These are phyloP conservation scores for Massariosphaeria phaeospora DNA, from an alignment of 495 filamentous ascomycete species.

Conservation along the genomic window DNA sequence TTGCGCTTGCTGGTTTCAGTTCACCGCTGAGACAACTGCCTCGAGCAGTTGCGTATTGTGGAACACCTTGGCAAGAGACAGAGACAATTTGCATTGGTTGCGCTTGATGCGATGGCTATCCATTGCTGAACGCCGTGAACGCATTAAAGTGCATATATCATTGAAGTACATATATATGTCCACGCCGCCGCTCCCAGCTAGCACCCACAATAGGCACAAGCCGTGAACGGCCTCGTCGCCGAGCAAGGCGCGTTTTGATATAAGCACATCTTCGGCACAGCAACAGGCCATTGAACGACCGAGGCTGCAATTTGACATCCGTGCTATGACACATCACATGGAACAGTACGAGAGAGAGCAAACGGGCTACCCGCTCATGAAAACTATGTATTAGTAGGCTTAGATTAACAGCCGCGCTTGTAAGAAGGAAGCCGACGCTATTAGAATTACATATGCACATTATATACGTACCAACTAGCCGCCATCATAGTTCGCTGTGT, in stretches of 20 bases:
- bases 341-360: neutral
- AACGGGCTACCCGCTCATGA: neutral
- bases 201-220: conserved; percentile 4
- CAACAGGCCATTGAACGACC: conserved; percentile 73
- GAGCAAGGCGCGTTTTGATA: conserved; percentile 42
- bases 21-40: no score
- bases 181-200: conserved; percentile 16
- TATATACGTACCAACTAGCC: neutral
- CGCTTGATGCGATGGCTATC: no score
- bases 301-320: conserved; percentile 99
- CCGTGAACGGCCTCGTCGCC: conserved; percentile 34
- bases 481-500: conserved; percentile 16
- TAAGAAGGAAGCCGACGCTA: conserved; percentile 3
- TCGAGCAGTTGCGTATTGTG: no score
- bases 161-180: conserved; percentile 13
- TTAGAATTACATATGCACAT: conserved; percentile 26
- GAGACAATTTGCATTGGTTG: no score
- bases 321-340: conserved; percentile 54
- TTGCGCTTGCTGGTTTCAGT: no score
- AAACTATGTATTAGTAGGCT: conserved; percentile 10
- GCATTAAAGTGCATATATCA: neutral
- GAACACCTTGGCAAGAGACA: no score
- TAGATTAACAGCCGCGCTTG: neutral
- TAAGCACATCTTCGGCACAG: conserved; percentile 91
- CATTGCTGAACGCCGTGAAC: no score